Evolutionary conservation across 108 stramenopile species (phyloP).

Genomic region (Aurantiochytrium sp.): DNA sequence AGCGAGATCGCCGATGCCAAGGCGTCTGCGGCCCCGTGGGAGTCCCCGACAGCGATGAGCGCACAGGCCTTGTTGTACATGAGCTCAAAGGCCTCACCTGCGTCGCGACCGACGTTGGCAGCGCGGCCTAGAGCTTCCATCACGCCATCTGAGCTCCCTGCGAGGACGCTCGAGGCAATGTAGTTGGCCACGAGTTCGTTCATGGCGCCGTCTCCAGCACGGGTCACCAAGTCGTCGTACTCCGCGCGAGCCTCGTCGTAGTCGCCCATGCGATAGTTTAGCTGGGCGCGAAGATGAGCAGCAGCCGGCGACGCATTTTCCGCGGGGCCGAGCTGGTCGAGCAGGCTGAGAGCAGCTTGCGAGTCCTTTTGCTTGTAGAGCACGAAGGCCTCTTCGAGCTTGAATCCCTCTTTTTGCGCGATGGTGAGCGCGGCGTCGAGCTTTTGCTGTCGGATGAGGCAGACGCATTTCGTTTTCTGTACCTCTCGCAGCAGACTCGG

Average conservation of each 20-base stretch:
- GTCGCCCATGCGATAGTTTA: background rate
- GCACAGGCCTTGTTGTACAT: slow-evolving; percentile 17
- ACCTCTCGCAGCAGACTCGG: background rate
- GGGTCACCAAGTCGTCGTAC: background rate
- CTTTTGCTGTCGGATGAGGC: background rate
- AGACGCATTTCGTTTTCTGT: background rate
- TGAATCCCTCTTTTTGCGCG: background rate
- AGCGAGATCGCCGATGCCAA: background rate
- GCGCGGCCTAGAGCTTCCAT: background rate
- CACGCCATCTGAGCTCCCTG: background rate
- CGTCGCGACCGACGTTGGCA: too few species aligned
- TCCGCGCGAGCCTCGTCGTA: background rate
- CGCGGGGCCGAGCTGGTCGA: background rate
- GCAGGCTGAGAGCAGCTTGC: background rate
- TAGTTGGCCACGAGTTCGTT: background rate
- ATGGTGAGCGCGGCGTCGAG: background rate
- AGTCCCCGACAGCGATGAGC: background rate
- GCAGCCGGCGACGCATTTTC: background rate
- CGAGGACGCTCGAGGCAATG: background rate
- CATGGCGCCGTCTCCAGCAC: background rate
- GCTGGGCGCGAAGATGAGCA: background rate
- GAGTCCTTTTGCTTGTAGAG: background rate
- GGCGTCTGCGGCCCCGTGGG: background rate
- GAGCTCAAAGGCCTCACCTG: background rate
- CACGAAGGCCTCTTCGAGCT: background rate